Base-by-base conservation (phyloP, 495 filamentous ascomycete genomes). In the Podospora fimiseda region DNA sequence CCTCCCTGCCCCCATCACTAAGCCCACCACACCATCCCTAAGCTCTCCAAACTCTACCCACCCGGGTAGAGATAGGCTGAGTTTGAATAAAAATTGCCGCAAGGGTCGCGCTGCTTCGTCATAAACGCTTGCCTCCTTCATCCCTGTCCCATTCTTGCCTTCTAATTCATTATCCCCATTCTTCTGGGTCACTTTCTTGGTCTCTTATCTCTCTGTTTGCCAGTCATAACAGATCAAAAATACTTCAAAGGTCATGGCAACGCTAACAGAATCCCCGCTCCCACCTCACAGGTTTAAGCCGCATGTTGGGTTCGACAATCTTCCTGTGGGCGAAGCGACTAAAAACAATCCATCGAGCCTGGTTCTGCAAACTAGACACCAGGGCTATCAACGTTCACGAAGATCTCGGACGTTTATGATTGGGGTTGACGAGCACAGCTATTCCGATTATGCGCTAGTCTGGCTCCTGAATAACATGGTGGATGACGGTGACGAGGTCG, bases 401-500 rank as follows among this genome's bases (percentile, higher is more conserved):
- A 80, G 89, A 33, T 94, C 90, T 9, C 81, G 92, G 38, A 96
- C 90, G 2, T 96, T 96, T 65, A 81, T 97, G 60, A 92, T 90
- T 48, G 93, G 93, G 1, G 89, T 90, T 24, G 93, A 98, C 67
- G 86, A 94, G 64, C 93, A 97, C 60, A 83, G 89, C 51, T 97
- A 97, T 70, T 96, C 92, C 16, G 90, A 96, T 44, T 94, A 89
- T 72, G 93, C 93, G 8, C 76, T 98, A 11, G 84, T 94, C 64
- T 98, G 91, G 90, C 78, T 96, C 43, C 80, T 98, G 22, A 89
- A 94, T 62, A 90, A 96, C 63, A 74, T 97, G 56, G 91, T 96
- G 18, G 92, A 96, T 60, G 93, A 97, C 67, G 93, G 94, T 9
- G 93, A 98, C 63, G 89, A 97, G 70, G 88, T 98, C 48, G 85